phyloP scores from a whole-genome alignment of 2,329 filamentous ascomycete genomes.

The Alternaria sp. region DNA sequence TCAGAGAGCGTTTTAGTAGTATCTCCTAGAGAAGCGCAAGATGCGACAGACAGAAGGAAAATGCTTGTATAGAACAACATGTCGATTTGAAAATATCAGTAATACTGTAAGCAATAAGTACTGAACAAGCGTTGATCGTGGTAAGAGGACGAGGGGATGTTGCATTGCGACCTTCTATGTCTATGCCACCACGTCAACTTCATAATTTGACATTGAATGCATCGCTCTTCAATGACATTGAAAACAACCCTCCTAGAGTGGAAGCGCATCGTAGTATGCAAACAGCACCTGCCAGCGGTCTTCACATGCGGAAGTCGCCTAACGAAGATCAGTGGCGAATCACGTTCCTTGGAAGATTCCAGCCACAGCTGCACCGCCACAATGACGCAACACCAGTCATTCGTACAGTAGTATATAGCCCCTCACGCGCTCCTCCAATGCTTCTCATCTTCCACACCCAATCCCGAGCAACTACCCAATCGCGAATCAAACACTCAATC shows the following conservation, averaged over 20 bases:
- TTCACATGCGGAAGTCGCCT: background rate
- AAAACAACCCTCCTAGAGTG: background rate
- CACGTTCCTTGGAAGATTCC: conserved; percentile 22
- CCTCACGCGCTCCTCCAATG: background rate
- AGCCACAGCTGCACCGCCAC: conserved; percentile 38
- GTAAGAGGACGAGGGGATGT: background rate
- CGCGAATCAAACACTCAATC: background rate
- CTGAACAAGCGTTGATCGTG: background rate
- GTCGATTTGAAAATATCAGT: background rate
- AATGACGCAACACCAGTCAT: conserved; percentile 25
- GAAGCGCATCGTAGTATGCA: background rate
- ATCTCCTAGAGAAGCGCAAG: background rate
- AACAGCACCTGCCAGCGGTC: background rate
- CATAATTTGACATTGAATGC: background rate
- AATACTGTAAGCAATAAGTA: background rate
- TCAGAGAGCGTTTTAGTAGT: background rate
- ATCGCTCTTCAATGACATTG: background rate
- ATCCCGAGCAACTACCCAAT: background rate
- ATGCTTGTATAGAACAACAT: background rate
- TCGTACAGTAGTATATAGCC: background rate
- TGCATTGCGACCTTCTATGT: background rate
- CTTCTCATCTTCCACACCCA: background rate
- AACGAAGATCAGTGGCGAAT: conserved; percentile 13
- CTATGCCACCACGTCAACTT: background rate
- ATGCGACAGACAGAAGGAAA: background rate